Base-by-base conservation (phyloP, 345 rosid species). In the Populus euphratica region DNA sequence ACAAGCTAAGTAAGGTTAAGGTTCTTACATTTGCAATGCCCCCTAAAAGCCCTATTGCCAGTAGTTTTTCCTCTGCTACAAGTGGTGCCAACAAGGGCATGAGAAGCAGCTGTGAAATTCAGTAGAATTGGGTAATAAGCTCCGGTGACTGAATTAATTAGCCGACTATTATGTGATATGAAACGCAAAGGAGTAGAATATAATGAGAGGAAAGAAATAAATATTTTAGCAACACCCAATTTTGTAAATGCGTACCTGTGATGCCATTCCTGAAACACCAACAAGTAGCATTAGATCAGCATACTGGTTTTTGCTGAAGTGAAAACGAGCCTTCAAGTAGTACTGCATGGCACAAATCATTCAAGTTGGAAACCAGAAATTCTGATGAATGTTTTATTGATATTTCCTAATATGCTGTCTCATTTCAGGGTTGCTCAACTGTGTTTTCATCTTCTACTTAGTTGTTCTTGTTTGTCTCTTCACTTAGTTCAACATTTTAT, bases 251-350 rank as follows among this genome's bases (percentile, higher is more conserved):
- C 65, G 68, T 74, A 84, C 98, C 89, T 95, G 99, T 70, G 94
- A 84, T 82, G 90, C 61, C 67, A 91, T 81, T 54, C 87, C 88
- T n/a, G 88, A 78, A 80, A 87, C 63, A 31, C 91, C 89, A 38
- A 71, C 2, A 59, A 93, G 78, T 72, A 95, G 79, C 85, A 95
- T 62, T 35, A 93, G 84, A 80, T 90, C 93, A 72, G 99, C 98
- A 77, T 88, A 93, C 81, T 93, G 89, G 76, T 86, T 80, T 81
- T 93, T 91, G 88, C 83, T 83, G 83, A 88, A 95, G 76, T 92
- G 96, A 77, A 95, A 95, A 39, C 91, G 97, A 11, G 99, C 99
- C 88, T 91, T 95, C 79, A 91, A 70, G 87, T 81, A 93, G 82
- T 85, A 95, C 99, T 93, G 90, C 89, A 89, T 33, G 21, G 64